Percentiles rank a stretch among this genome's conserved stretches.
Evolutionary conservation across 2,329 filamentous ascomycete genomes (phyloP).

Genomic region (Alternaria arbusti): DNA sequence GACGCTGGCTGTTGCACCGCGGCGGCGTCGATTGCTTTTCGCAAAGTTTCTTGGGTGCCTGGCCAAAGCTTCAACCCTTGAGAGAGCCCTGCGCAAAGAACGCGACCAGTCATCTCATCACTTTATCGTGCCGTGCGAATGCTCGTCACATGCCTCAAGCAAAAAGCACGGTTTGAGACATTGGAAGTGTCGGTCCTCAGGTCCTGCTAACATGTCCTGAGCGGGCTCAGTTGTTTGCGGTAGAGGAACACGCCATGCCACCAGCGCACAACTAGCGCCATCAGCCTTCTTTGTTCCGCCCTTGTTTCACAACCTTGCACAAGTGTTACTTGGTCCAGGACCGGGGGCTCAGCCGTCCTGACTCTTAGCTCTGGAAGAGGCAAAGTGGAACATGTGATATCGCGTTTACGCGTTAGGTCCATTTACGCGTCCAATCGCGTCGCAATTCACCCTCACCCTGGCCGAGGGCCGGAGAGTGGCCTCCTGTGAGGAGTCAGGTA

Average conservation of each 20-base stretch:
- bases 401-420: constrained; percentile 40
- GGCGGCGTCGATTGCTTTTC: constrained; percentile 26
- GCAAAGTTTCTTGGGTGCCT: constrained; percentile 25
- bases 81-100: constrained; percentile 29
- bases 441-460: constrained; percentile 28
- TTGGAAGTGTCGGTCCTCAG: background rate
- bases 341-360: constrained; percentile 29
- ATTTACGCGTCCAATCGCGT: constrained; percentile 47
- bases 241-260: constrained; percentile 7
- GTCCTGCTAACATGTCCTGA: background rate
- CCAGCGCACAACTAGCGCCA: constrained; percentile 22
- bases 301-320: constrained; percentile 42
- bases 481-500: constrained; percentile 40
- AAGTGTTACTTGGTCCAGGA: constrained; percentile 29
- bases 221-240: constrained; percentile 11
- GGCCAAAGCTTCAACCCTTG: constrained; percentile 37
- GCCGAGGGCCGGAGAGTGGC: constrained; percentile 39
- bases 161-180: background rate
- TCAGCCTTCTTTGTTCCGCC: constrained; percentile 27
- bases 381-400: constrained; percentile 45
- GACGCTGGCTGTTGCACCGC: constrained; percentile 38
- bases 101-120: constrained; percentile 19
- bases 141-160: background rate
- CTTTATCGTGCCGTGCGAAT: constrained; percentile 13
- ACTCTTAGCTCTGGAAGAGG: constrained; percentile 32